phyloP scores from a whole-genome alignment of 1,284 basidiomycete species.

The Trametes pubescens region DNA sequence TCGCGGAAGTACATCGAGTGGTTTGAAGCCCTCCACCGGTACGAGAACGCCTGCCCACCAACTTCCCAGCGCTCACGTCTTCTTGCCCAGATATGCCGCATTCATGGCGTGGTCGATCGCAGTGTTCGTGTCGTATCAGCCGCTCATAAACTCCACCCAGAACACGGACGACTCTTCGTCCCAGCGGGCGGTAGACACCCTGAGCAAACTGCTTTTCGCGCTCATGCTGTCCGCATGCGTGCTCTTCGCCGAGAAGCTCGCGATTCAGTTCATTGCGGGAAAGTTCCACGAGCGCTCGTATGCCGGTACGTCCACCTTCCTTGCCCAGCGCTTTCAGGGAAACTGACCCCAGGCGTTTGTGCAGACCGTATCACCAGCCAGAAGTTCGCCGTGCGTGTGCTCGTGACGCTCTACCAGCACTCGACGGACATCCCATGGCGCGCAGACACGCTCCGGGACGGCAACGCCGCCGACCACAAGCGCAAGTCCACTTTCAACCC shows the following conservation, averaged over 20 bases:
- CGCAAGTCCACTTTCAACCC: constrained; percentile 57
- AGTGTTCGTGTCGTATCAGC: constrained; percentile 75
- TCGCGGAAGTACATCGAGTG: constrained; percentile 82
- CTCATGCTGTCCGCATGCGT: constrained; percentile 77
- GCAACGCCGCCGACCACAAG: constrained; percentile 40
- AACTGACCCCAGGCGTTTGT: not conserved
- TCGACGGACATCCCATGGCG: constrained; percentile 78
- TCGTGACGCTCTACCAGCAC: constrained; percentile 83
- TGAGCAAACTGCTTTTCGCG: constrained; percentile 78
- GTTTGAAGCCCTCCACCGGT: constrained; percentile 71
- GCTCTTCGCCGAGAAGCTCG: constrained; percentile 84
- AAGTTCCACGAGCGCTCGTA: constrained; percentile 93
- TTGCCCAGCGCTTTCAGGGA: not conserved
- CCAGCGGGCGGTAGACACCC: constrained; percentile 52
- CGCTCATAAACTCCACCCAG: constrained; percentile 64
- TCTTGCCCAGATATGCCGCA: constrained; percentile 64
- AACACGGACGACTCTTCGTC: constrained; percentile 35
- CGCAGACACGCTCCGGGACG: constrained; percentile 67
- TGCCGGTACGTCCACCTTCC: constrained; percentile 57
- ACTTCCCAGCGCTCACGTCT: not conserved
- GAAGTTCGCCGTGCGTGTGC: constrained; percentile 79
- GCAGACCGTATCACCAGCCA: constrained; percentile 85
- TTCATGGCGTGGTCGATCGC: constrained; percentile 76
- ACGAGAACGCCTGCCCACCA: constrained; percentile 30
- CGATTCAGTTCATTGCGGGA: constrained; percentile 86